A percentile compares a stretch with the other conserved stretches of the same genome.
Conservation (phyloP, 2,329 filamentous ascomycete genomes). For the Aspergillus chevalieri region DNA sequence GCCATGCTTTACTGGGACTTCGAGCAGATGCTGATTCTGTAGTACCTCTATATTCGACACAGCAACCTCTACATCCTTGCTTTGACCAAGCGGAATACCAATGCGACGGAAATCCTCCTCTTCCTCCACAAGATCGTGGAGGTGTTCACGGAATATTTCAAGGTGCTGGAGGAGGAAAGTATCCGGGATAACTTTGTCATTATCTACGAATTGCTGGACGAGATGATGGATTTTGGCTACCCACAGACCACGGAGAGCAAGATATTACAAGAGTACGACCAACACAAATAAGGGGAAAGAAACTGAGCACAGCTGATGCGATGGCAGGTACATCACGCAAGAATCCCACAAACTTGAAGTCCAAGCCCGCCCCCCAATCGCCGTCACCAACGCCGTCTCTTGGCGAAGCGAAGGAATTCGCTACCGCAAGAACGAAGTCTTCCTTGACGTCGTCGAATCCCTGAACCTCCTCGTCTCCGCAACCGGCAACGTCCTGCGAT, state of each 20-base stretch:
- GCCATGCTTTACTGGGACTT: background rate
- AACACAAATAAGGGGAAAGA: background rate
- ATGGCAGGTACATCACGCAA: slow-evolving; percentile 78
- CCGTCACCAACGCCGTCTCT: slow-evolving; percentile 94
- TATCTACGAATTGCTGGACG: slow-evolving; percentile 96
- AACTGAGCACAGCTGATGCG: background rate
- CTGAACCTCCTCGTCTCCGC: slow-evolving; percentile 92
- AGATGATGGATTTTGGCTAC: slow-evolving; percentile 99
- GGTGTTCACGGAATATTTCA: slow-evolving; percentile 99
- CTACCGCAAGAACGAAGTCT: slow-evolving; percentile 99
- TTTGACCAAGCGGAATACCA: slow-evolving; percentile 96
- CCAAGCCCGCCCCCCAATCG: slow-evolving; percentile 90
- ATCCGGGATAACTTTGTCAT: slow-evolving; percentile 99
- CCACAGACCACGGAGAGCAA: slow-evolving; percentile 97
- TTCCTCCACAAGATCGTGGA: slow-evolving; percentile 98
- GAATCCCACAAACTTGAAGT: slow-evolving; percentile 98
- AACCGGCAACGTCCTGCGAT: slow-evolving; percentile 89
- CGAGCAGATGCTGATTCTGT: slow-evolving; percentile 1
- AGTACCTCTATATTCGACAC: slow-evolving; percentile 99
- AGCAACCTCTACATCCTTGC: slow-evolving; percentile 98
- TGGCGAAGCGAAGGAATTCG: slow-evolving; percentile 97
- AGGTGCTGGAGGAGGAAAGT: slow-evolving; percentile 95
- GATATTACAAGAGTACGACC: slow-evolving; percentile 77
- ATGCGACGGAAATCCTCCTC: slow-evolving; percentile 94
- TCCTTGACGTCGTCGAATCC: slow-evolving; percentile 93